Evolutionary conservation across 192 early-diverging fungal genomes (phyloP), one percentile per base, ranked within the genome.

Genomic region (Coemansia sp.): DNA sequence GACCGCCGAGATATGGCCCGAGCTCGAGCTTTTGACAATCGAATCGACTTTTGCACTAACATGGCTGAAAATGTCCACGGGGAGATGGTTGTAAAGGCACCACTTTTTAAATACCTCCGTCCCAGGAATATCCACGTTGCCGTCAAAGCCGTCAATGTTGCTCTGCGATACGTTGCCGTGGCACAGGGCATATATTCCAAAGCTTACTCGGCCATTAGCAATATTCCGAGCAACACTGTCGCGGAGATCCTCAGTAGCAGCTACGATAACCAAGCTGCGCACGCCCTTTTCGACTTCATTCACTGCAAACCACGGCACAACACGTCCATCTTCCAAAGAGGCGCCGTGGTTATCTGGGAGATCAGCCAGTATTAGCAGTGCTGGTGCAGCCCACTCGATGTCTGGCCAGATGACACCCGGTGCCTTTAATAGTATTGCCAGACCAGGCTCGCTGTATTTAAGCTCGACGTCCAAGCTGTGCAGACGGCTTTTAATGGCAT

Each of bases 231-330:
- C n/a, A 48, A 64, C 57, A 19, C 12, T 37, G 21, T 21, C 12
- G 10, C 63, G 46, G 38, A 23, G 64, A 68, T 81, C 46, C 8
- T 51, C 45, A 17, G 45, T 66, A 19, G 73, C 63, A 8, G 70
- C 75, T 14, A 82, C 32, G 25, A 82, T 37, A 15, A 87, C 76
- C 61, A 90, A 62, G 21, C 85, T 85, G 32, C 83, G 84, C 9
- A 85, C 72, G 17, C 86, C 85, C 57, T 89, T 89, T 31, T 88
- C 86, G n/a, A 87, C 76, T 2, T 79, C 68, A 58, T 88, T 86
- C 14, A 86, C 74, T 1, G 75, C 70, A 15, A 85, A 62, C 70
- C 82, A 77, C 10, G 80, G 73, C 36, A 19, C 31, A 3, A 81
- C 59, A n/a, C 66, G 32, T 11, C 64, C 32, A 31, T 62, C 46